A percentile compares a stretch with the other conserved stretches of the same genome.
phyloP scores from a whole-genome alignment of 2,329 filamentous ascomycete genomes.

The Penicillium brasilianum region DNA sequence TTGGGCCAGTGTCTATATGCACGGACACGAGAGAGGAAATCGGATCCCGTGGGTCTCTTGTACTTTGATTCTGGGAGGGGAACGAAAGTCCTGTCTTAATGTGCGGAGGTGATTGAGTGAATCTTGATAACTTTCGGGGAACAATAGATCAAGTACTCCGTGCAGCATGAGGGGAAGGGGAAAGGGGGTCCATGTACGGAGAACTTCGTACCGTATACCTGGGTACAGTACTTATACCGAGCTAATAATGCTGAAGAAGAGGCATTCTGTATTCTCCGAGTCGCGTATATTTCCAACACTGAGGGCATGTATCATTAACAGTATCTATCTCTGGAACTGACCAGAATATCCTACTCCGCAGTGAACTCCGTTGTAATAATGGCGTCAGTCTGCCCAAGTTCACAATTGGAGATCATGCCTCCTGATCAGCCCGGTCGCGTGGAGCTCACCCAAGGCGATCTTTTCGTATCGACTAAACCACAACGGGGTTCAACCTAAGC shows the following conservation, averaged over 20 bases:
- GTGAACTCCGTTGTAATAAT: neutral
- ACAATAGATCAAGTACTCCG: no score
- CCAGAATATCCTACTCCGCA: neutral
- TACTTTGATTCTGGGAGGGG: neutral
- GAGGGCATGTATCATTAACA: neutral
- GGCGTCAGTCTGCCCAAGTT: neutral
- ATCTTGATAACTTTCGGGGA: no score
- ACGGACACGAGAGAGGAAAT: constrained; percentile 8
- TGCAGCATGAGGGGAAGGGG: no score
- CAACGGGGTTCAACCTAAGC: constrained; percentile 1
- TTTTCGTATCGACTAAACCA: constrained; percentile 19
- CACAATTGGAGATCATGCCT: constrained; percentile 6
- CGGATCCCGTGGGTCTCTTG: neutral
- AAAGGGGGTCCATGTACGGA: no score
- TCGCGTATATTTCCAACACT: neutral
- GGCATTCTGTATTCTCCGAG: neutral
- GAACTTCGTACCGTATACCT: no score
- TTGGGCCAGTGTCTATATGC: constrained; percentile 20
- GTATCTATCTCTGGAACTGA: neutral
- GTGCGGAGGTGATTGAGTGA: neutral
- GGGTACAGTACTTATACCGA: no score
- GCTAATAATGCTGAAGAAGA: no score
- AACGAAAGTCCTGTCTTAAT: neutral
- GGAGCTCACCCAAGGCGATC: constrained; percentile 6
- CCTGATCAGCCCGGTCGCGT: constrained; percentile 8